Conservation (phyloP, 306 rosid genomes). For the Prinsepia uniflora region DNA sequence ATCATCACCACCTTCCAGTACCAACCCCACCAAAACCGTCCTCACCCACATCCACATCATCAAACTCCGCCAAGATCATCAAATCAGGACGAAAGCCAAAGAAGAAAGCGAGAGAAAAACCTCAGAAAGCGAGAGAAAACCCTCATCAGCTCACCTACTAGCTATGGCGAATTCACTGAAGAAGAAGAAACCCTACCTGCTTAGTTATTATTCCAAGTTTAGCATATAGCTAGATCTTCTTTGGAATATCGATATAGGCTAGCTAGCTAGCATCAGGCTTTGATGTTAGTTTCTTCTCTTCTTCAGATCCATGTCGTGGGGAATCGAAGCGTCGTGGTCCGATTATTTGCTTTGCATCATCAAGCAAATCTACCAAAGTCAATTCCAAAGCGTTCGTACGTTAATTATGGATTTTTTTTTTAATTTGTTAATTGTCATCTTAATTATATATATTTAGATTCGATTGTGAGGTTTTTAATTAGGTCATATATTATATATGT, state of each 20-base stretch:
- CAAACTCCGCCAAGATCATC: not conserved
- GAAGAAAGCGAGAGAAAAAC: conserved; percentile 14
- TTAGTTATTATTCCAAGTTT: no score
- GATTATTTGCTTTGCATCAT: conserved; percentile 53
- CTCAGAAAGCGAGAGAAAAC: not conserved
- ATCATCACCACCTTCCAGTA: conserved; percentile 55
- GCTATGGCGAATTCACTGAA: conserved; percentile 35
- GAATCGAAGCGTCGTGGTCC: conserved; percentile 89
- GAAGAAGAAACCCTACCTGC: conserved; percentile 76
- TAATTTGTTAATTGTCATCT: not conserved
- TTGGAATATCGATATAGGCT: conserved; percentile 12
- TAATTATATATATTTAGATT: not conserved
- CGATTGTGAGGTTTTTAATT: not conserved
- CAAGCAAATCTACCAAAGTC: conserved; percentile 27
- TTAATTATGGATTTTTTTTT: not conserved
- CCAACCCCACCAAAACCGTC: conserved; percentile 47
- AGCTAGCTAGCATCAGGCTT: not conserved
- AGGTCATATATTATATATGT: not conserved
- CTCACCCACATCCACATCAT: conserved; percentile 1
- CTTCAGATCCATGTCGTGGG: conserved; percentile 47
- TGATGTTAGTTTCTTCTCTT: conserved; percentile 43
- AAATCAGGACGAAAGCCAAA: conserved; percentile 36
- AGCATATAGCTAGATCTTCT: conserved; percentile 24
- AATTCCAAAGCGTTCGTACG: conserved; percentile 7
- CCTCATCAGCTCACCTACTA: no score